Evolutionary conservation across 805 yeast genomes (phyloP), one percentile per base, ranked within the genome.

Genomic region (Ogataea angusta): DNA sequence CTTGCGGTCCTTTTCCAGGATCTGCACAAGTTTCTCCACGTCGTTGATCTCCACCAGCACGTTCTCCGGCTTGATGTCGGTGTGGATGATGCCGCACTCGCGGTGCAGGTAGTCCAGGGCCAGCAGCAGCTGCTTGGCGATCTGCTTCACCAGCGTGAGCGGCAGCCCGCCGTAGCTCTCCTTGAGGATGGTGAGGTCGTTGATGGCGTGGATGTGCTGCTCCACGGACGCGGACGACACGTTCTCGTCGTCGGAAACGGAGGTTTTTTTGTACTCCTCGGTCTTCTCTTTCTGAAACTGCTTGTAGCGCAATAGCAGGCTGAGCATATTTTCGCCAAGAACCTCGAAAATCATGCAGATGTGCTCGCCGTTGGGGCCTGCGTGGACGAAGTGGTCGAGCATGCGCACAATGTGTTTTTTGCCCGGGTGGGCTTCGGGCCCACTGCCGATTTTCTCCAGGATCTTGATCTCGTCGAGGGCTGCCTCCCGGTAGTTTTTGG

Each of bases 31-130:
- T 44, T 66, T 69, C 46, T 75, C 78, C 34, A 76, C 78, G 48
- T 77, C 76, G 40, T 70, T 67, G 23, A 79, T 73, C 47, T 75
- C 78, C 30, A 76, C 68, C 30, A 76, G 59, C 3, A 79, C 73
- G 61, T 85, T 85, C 54, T 83, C 90, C 2, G 90, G 89, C 59
- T 84, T 84, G 36, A 84, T 68, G 57, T 83, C 90, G 10, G 90
- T 77, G 60, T 84, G 91, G 29, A 82, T 80, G 9, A 81, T 66
- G 2, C 85, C 85, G 58, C 86, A 80, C 51, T 64, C 70, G 30
- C 75, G 48, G 57, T 80, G 86, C 48, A 80, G 62, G 52, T 73
- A 78, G 56, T 79, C 82, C 43, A 80, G 55, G 1, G 81, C 78
- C 29, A 72, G 46, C 26, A 79, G 62, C 28, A 79, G 53, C 56